Base-by-base conservation (phyloP, 495 filamentous ascomycete species). In the Penicillium goetzii region DNA sequence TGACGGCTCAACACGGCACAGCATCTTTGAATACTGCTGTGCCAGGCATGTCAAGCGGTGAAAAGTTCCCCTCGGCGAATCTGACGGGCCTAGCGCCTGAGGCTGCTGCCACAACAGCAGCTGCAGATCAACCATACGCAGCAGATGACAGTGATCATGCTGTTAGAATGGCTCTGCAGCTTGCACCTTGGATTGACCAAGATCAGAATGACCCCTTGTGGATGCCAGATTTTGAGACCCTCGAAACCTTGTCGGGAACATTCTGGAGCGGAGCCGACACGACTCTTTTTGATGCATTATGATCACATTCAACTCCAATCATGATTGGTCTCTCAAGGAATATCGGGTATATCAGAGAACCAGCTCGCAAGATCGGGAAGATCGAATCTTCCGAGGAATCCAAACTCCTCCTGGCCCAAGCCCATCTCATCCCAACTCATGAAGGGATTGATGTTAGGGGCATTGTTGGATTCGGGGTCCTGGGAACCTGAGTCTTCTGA, bases 171-270 rank as follows among this genome's bases (percentile, higher is more conserved):
- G 77, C 77, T n/a, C 63, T 81, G 49, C 72, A 80, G 59, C 73
- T 80, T 56, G 78, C 78, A 6, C 78, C 78, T 26, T 81, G 77
- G 78, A 81, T 81, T 56, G 77, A 81, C 61, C 73, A 80, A 51
- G 72, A 76, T 53, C 71, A 74, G 47, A 75, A 72, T 59, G 72
- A 73, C 58, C 78, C 75, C 6, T 65, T 81, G 28, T 81, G 77
- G 77, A 79, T 81, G 71, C 78, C 78, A n/a, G 77, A 81, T 56
- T 81, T 81, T 52, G 78, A 79, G 67, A 80, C 76, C 0, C 57
- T 80, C 59, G 76, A 81, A 63, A 76, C 71, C 66, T 41, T 80
- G 33, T 76, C 78, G 1, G 75, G 78, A 19, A 71, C 66, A 1
- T 66, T 76, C 55, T 78, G 76, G 76, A 72, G 62, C 53, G 68